These are phyloP conservation scores for Trichopus zeylanicus DNA, from an alignment of 116 monocot genomes.

Conservation along the genomic window DNA sequence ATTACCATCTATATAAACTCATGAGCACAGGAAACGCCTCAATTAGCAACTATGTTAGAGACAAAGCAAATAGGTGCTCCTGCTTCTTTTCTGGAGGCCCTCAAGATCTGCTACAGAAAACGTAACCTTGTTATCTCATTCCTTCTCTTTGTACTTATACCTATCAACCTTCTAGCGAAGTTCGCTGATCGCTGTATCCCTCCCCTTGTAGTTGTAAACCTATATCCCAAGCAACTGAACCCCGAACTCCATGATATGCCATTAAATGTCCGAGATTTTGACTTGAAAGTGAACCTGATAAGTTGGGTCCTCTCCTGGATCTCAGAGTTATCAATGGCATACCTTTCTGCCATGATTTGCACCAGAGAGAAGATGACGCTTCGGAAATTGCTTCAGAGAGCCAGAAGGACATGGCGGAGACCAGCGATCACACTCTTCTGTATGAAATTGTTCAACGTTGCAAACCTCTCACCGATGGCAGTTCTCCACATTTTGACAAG, in stretches of 20 bases:
- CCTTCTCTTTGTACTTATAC: background rate
- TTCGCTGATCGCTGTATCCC: background rate
- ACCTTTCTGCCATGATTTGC: constrained; percentile 7
- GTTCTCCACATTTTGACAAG: too few relatives aligned
- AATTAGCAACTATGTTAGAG: background rate
- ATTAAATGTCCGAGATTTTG: too few relatives aligned
- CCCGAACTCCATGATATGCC: too few relatives aligned
- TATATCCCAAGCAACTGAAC: background rate
- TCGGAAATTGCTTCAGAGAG: background rate
- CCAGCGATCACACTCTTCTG: constrained; percentile 13
- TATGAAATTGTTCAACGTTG: constrained; percentile 15
- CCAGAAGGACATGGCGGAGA: constrained; percentile 10
- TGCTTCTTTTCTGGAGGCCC: background rate
- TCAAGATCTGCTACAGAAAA: background rate
- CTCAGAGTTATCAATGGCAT: constrained; percentile 14
- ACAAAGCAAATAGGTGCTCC: background rate
- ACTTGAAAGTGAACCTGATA: constrained; percentile 8
- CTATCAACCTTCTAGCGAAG: background rate
- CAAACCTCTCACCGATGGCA: too few relatives aligned
- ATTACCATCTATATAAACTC: too few relatives aligned
- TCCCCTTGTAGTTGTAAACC: background rate
- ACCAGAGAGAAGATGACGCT: background rate
- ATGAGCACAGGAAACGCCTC: too few relatives aligned
- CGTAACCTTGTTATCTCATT: background rate
- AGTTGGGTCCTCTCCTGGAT: constrained; percentile 12